Base-by-base conservation (phyloP, 129 eudicot genomes). In the Erigeron canadensis region DNA sequence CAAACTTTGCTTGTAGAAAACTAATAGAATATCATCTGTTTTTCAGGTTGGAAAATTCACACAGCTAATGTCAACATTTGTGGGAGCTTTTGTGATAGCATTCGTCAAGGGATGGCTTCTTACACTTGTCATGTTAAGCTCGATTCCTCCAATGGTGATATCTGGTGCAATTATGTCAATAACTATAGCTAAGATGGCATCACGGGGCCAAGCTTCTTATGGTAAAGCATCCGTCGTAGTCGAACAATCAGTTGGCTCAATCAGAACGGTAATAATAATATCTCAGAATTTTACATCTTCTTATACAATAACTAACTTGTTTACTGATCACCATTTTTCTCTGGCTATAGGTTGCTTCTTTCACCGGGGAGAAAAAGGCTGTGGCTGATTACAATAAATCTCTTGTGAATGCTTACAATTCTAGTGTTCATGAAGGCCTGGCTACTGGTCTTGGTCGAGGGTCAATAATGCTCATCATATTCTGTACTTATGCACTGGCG, bases 51-150 rank as follows among this genome's bases (percentile, higher is more conserved):
- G 98, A 60, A 89, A 93, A 70, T 87, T 85, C 76, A 54, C 81
- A 37, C 98, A 93, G 67, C 85, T 93, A 42, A 7, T 89, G 2
- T 69, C 96, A 15, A 87, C 96, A 23, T 89, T 93, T 67, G 1
- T 93, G 5, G 98, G 91, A 75, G 98, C 96, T 37, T 93, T 93
- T 80, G 90, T 75, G 54, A 67, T 93, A 55, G 89, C 98, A 19
- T 93, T 93, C 51, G 12, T 68, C 60, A 85, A 83, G 76, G 98
- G 96, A 42, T 93, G 96, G 96, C 96, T 93, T 82, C 98, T 93
- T 76, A 87, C 98, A 6, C 88, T 93, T 50, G 96, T 93, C 70
- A 81, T 93, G 96, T 63, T 93, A 59, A 23, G 87, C 57, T 71
- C 90, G 4, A 86, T 89, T 58, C 96, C 96, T 58, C 84, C 80